These are phyloP conservation scores for Pueraria montana DNA, from an alignment of 306 rosid species.

Conservation along the genomic window DNA sequence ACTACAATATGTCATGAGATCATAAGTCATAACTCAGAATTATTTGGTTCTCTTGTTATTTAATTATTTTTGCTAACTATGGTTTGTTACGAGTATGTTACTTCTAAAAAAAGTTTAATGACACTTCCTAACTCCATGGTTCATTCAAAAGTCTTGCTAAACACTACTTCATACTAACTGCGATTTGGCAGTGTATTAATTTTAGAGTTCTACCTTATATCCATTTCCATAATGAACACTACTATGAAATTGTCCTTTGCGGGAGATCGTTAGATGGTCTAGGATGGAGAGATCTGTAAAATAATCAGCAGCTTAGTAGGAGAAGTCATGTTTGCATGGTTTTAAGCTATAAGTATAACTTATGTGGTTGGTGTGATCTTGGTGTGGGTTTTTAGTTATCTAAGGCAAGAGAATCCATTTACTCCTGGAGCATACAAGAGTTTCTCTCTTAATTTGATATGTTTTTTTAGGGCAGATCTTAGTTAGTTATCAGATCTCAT, in stretches of 20 bases:
- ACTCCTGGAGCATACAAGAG: neutral
- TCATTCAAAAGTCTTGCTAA: too few relatives aligned
- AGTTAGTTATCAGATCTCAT: neutral
- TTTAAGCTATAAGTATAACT: neutral
- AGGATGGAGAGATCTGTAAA: neutral
- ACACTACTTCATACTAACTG: neutral
- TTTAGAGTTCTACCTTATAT: neutral
- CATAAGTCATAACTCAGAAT: neutral
- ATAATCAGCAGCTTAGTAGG: neutral
- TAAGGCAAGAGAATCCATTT: conserved; percentile 23
- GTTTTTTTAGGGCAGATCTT: neutral
- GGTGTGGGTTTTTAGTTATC: neutral
- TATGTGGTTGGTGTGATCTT: conserved; percentile 1
- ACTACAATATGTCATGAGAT: neutral
- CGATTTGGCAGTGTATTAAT: conserved; percentile 5
- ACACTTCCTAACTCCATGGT: too few relatives aligned
- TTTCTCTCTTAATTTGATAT: neutral
- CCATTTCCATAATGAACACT: neutral
- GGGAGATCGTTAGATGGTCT: neutral
- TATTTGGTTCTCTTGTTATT: neutral
- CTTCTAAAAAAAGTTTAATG: too few relatives aligned
- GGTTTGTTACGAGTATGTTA: too few relatives aligned
- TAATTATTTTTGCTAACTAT: too few relatives aligned
- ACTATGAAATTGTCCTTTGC: conserved; percentile 2
- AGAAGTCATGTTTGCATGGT: conserved; percentile 4